Evolutionary conservation across 2,329 filamentous ascomycete genomes (phyloP).

Genomic region (Fusarium redolens): DNA sequence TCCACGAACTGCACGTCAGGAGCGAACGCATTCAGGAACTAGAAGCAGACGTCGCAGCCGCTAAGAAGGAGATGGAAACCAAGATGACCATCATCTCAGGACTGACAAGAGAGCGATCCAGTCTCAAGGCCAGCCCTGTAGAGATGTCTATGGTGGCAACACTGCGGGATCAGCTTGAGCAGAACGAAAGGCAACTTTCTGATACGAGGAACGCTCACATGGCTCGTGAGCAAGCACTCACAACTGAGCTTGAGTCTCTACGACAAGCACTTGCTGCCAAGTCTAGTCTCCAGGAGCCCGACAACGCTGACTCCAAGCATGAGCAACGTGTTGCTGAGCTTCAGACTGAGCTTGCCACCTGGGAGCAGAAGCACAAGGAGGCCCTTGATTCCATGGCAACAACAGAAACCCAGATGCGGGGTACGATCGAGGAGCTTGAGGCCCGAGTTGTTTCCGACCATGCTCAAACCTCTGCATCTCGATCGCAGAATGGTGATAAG

Average conservation of each 20-base stretch:
- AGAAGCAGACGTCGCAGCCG: conserved; percentile 82
- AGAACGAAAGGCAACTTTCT: conserved; percentile 84
- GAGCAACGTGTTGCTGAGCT: conserved; percentile 72
- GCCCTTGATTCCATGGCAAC: conserved; percentile 76
- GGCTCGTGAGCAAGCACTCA: conserved; percentile 79
- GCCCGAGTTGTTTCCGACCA: conserved; percentile 64
- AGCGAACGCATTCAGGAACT: conserved; percentile 92
- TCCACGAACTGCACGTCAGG: conserved; percentile 88
- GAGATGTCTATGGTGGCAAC: conserved; percentile 92
- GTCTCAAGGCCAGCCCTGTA: conserved; percentile 83
- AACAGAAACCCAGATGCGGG: conserved; percentile 78
- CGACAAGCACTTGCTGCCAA: conserved; percentile 61
- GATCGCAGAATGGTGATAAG: conserved; percentile 52
- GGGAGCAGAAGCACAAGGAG: conserved; percentile 80
- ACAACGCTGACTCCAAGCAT: conserved; percentile 55
- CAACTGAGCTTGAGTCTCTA: conserved; percentile 76
- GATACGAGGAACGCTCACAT: conserved; percentile 78
- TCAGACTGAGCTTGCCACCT: conserved; percentile 76
- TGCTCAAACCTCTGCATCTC: conserved; percentile 59
- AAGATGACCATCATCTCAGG: conserved; percentile 98
- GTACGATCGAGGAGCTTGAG: conserved; percentile 80
- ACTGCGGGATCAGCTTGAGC: conserved; percentile 87
- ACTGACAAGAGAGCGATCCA: conserved; percentile 90
- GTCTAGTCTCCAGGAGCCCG: conserved; percentile 42
- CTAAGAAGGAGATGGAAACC: conserved; percentile 95